Percentiles rank a stretch among this genome's conserved stretches.
Evolutionary conservation across 2,329 filamentous ascomycete genomes (phyloP).

Genomic region (Lachnellula arida): DNA sequence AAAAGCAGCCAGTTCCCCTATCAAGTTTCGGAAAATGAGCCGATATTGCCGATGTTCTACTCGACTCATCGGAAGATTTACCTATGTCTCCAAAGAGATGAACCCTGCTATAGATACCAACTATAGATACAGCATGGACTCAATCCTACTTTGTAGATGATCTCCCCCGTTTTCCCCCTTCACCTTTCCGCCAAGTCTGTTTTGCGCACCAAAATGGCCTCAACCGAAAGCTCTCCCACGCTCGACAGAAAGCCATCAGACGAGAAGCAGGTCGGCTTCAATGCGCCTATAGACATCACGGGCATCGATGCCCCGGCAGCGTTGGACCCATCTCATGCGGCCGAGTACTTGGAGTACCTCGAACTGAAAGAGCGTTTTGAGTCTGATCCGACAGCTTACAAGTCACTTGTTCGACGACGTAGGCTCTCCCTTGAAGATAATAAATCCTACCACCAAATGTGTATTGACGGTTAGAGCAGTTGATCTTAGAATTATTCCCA

Average conservation of each 20-base stretch:
- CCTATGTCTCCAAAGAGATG: not conserved
- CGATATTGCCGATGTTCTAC: not conserved
- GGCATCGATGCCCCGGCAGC: not conserved
- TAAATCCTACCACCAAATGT: not conserved
- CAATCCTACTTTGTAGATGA: not conserved
- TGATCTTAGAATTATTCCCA: slow-evolving; percentile 6
- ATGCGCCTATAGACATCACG: not conserved
- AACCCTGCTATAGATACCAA: not conserved
- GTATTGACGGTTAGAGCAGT: not conserved
- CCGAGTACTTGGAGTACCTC: slow-evolving; percentile 7
- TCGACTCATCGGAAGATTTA: not conserved
- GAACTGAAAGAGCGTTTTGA: slow-evolving; percentile 5
- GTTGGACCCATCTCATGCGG: slow-evolving; percentile 2
- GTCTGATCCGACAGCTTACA: slow-evolving; percentile 3
- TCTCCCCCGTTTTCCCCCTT: not conserved
- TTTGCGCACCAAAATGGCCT: not conserved
- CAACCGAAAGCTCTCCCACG: not conserved
- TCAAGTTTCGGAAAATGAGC: not conserved
- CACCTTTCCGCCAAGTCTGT: not conserved
- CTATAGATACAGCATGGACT: not conserved
- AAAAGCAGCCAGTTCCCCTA: not conserved
- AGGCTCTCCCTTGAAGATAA: not conserved
- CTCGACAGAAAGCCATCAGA: slow-evolving; percentile 4
- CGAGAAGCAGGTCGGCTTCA: slow-evolving; percentile 5
- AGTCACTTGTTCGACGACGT: slow-evolving; percentile 4